Evolutionary conservation across 139 green algal genomes (phyloP).

Genomic region (Ettlia oleoabundans): DNA sequence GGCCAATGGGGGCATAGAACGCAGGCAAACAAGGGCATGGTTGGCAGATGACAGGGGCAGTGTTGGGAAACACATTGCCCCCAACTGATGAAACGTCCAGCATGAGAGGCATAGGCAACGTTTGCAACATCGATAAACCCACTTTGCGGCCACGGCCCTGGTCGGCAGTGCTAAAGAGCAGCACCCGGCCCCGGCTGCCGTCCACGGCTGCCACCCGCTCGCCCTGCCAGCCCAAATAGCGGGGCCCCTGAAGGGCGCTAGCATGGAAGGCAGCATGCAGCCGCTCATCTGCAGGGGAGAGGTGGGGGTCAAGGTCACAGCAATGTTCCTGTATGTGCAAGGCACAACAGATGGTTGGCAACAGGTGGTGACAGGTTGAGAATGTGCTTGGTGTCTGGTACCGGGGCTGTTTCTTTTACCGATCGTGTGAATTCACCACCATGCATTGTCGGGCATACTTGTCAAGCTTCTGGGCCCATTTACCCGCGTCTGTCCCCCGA

Average conservation of each 20-base stretch:
- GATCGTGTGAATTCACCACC: neutral
- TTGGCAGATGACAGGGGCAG: no score
- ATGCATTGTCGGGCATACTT: no score
- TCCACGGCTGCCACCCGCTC: constrained; percentile 24
- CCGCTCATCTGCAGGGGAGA: constrained; percentile 44
- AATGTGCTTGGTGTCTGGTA: no score
- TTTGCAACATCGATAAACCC: no score
- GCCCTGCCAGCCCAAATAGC: constrained; percentile 31
- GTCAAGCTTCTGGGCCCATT: no score
- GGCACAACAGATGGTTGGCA: neutral
- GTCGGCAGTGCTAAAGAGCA: constrained; percentile 16
- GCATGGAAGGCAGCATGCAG: constrained; percentile 50
- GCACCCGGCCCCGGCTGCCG: neutral
- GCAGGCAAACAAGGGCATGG: neutral
- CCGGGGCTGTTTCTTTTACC: no score
- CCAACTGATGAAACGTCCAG: no score
- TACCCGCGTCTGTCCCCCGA: constrained; percentile 32
- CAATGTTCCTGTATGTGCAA: no score
- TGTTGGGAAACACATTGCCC: no score
- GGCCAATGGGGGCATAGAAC: neutral
- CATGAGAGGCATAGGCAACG: neutral
- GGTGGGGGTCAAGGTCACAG: neutral
- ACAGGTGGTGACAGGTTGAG: neutral
- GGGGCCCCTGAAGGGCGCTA: neutral
- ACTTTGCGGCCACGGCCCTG: neutral